Base-by-base conservation (phyloP, 768 basidiomycete species). In the Amanita pallidorosea region DNA sequence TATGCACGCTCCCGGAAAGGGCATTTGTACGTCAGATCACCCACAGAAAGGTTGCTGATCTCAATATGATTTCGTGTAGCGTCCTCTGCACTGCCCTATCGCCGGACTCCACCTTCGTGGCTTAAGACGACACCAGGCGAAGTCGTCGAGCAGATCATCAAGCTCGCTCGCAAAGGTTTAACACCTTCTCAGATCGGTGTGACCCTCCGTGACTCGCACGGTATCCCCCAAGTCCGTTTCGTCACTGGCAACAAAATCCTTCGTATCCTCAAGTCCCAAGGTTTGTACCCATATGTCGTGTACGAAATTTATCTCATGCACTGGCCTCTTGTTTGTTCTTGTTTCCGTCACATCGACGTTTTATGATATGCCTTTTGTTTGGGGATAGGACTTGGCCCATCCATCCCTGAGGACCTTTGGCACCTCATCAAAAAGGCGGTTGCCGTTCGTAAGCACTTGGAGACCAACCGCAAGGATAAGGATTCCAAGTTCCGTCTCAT, bases 1-100 rank as follows among this genome's bases (percentile, higher is more conserved):
- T 67, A 93, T 96, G 91, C 95, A 98, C 82, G 93, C 93, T 82
- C 92, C 93, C 72, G 92, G 92, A 73, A 98, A 98, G 91, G 95
- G 94, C 81, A 96, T 98, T 79, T 89, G 88, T 91, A 70, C 62
- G 86, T 82, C 52, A 37, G 43, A 22, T 20, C 41, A 49, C n/a
- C 7, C 46, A 20, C 7, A 13, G 49, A 25, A 33, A 49, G 55
- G 51, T 50, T 38, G 52, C 45, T 52, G 46, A 42, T 18, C 41
- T 29, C 42, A 25, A 38, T 52, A 17, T 53, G 12, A 29, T 41
- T 34, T 44, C 22, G 23, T 52, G 20, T 47, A 74, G 83, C 86
- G 74, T 93, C 92, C 72, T 96, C 95, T 65, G 93, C 95, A 60
- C 88, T 98, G 64, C 95, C 95, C 53, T 97, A 97, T 80, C 85